Percentiles rank a stretch among this genome's conserved stretches.
phyloP scores from a whole-genome alignment of 768 basidiomycete genomes.

The Krasilnikovozyma curviuscula region DNA sequence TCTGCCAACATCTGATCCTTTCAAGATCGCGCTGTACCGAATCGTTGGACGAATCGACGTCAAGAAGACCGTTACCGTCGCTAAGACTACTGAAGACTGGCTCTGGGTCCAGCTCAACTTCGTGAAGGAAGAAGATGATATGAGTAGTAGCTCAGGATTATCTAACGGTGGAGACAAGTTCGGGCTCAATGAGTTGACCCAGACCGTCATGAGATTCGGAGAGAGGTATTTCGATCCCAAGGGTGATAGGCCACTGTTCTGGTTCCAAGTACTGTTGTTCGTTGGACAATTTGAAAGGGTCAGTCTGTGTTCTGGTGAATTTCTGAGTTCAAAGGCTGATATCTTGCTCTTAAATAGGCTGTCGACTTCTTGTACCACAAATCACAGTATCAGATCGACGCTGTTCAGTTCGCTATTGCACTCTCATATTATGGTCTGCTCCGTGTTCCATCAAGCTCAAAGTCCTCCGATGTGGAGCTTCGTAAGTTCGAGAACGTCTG shows the following conservation, averaged over 20 bases:
- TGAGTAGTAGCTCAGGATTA: constrained; percentile 24
- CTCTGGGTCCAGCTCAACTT: constrained; percentile 90
- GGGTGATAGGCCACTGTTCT: constrained; percentile 36
- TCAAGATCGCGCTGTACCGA: constrained; percentile 90
- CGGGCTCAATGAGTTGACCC: constrained; percentile 25
- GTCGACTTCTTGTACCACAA: constrained; percentile 78
- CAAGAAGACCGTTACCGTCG: constrained; percentile 63
- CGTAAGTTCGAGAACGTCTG: constrained; percentile 32
- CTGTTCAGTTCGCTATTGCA: constrained; percentile 79
- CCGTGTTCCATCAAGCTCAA: constrained; percentile 57
- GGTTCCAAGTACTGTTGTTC: constrained; percentile 51
- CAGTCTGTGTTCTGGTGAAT: constrained; percentile 17
- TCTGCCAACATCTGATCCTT: constrained; percentile 56
- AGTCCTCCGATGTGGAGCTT: constrained; percentile 66
- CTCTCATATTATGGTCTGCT: constrained; percentile 83
- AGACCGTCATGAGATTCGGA: constrained; percentile 26
- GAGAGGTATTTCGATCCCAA: constrained; percentile 32
- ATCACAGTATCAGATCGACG: constrained; percentile 71
- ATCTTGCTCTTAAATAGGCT: constrained; percentile 35
- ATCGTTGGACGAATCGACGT: constrained; percentile 84
- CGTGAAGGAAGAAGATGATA: constrained; percentile 40
- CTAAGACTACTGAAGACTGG: constrained; percentile 91
- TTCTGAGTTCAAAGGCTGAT: not conserved
- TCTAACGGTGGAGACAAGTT: constrained; percentile 48
- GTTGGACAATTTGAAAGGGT: constrained; percentile 90